Evolutionary conservation across 257 asterid genomes (phyloP).

Genomic region (Apocynum venetum): DNA sequence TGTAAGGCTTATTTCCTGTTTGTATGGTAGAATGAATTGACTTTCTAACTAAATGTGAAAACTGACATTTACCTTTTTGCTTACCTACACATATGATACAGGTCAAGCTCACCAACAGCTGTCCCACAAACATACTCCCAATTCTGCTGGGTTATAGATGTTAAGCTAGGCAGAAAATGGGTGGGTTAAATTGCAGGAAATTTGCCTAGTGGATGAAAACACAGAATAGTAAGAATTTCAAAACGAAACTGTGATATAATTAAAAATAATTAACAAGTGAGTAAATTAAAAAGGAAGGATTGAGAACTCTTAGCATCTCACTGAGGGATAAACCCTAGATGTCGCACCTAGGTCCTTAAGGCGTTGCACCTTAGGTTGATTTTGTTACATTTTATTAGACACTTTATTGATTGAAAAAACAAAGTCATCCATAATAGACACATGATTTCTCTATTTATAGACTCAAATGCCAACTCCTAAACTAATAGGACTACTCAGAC

Average conservation of each 20-base stretch:
- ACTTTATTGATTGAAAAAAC: background rate
- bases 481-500: background rate
- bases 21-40: background rate
- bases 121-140: background rate
- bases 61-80: background rate
- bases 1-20: slow-evolving; percentile 6
- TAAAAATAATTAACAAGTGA: background rate
- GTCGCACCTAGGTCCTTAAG: background rate
- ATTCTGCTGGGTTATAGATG: background rate
- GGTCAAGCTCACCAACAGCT: background rate
- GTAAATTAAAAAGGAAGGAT: background rate
- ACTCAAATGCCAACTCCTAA: background rate
- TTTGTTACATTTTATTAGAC: background rate
- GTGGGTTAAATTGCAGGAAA: background rate
- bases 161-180: background rate
- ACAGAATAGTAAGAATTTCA: no score
- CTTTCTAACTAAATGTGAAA: background rate
- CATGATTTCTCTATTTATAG: background rate
- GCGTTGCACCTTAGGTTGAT: background rate
- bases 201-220: background rate
- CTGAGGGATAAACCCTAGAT: background rate
- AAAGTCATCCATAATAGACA: background rate
- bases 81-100: background rate
- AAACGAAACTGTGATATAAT: background rate
- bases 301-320: background rate